A percentile compares a stretch with the other conserved stretches of the same genome.
These are phyloP conservation scores for Haplosporangium sp. DNA, from an alignment of 371 early-diverging fungal genomes.

Conservation along the genomic window DNA sequence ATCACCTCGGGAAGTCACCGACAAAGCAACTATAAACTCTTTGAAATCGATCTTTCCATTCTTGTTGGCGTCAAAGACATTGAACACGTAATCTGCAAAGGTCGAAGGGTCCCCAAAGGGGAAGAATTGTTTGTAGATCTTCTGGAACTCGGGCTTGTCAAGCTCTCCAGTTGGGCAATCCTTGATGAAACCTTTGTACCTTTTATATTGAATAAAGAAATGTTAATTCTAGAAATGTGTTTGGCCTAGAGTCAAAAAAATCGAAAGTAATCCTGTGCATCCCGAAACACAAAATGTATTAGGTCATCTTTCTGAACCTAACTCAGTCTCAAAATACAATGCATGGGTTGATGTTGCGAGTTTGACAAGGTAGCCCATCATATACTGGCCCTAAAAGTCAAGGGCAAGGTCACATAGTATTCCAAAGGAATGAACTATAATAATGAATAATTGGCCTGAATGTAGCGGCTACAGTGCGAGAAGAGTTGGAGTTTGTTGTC, in stretches of 20 bases:
- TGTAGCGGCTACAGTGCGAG: not conserved
- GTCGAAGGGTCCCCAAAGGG: constrained; percentile 94
- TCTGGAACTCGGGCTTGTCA: constrained; percentile 88
- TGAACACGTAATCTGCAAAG: constrained; percentile 93
- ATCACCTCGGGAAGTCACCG: constrained; percentile 86
- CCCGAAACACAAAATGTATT: too few relatives aligned
- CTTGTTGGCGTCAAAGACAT: constrained; percentile 90
- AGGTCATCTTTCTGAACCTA: too few relatives aligned
- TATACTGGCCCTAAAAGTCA: too few relatives aligned
- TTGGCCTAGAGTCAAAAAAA: not conserved
- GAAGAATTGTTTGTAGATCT: constrained; percentile 96
- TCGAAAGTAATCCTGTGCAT: too few relatives aligned
- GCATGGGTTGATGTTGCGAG: too few relatives aligned
- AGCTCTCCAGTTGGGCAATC: constrained; percentile 93
- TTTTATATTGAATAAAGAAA: constrained; percentile 23
- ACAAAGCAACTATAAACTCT: constrained; percentile 92
- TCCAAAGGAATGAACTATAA: too few relatives aligned
- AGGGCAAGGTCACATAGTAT: too few relatives aligned
- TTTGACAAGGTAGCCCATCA: too few relatives aligned
- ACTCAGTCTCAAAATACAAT: too few relatives aligned
- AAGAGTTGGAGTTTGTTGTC: not conserved
- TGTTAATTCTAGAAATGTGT: not conserved
- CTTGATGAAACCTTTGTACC: constrained; percentile 95
- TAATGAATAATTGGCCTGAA: not conserved
- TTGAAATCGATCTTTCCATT: constrained; percentile 92